Evolutionary conservation across 116 monocot genomes (phyloP), one percentile per base, ranked within the genome.

Genomic region (Papilionanthe hybrid): DNA sequence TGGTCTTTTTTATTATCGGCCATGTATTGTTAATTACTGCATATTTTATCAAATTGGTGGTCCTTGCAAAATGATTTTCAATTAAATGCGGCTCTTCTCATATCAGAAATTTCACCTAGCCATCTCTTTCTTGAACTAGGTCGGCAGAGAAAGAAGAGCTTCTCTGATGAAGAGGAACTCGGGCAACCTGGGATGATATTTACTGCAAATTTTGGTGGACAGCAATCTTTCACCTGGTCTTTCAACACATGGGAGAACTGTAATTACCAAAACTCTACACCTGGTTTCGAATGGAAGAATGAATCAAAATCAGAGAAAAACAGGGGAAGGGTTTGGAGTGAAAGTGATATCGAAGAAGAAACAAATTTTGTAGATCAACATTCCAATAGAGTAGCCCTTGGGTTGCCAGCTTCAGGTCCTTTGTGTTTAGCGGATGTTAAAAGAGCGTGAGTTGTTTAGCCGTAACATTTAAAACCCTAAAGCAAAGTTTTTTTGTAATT

Each of bases 401-500:
- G 91, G 11, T 84, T 97, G 80, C 92, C 92, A 18, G 42, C 86
- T 48, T 83, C 87, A 55, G 97, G 94, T 5, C 89, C 89, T 29
- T 77, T 97, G 66, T 86, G 88, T 29, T 72, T 96, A 71, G 85
- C 87, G 56, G 96, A 91, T 69, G 86, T 96, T 50, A 96, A 96
- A 80, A 79, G 32, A 56, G 96, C 96, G 94, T 94, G 84, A 86
- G 96, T 85, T 53, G 18, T 68, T 80, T 37, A 48, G n/a, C 42
- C 57, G 19, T 65, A 55, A 78, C 45, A 23, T 68, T 45, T 50
- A 22, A 69, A 10, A 43, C 5, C 3, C 29, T 56, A 60, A 13
- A 45, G 45, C 49, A n/a, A 76, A 11, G 13, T 32, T 30, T 28
- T 20, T 71, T 75, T 47, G 23, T 66, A 71, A 19, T 68, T 3